These are phyloP conservation scores for Volvox reticuliferus DNA, from an alignment of 139 green algal genomes.

Conservation along the genomic window DNA sequence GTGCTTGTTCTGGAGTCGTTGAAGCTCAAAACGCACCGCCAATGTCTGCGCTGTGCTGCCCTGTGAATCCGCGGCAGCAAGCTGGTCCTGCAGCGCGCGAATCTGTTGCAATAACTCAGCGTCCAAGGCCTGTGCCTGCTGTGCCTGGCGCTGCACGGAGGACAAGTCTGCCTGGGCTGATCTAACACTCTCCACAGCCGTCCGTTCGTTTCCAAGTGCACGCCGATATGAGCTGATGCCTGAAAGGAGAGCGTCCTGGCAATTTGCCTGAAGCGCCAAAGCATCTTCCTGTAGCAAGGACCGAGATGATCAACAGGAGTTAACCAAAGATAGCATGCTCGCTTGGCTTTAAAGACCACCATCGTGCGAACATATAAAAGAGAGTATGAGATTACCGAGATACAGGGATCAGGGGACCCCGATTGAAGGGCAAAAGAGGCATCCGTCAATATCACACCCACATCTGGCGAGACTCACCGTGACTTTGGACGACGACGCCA, in stretches of 20 bases:
- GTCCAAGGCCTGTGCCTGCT: neutral
- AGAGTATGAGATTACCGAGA: too few relatives aligned
- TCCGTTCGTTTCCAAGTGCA: neutral
- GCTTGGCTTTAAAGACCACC: too few relatives aligned
- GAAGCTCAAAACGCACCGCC: slow-evolving; percentile 17
- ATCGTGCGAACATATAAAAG: too few relatives aligned
- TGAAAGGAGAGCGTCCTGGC: neutral
- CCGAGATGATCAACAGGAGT: too few relatives aligned
- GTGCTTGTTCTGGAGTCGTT: slow-evolving; percentile 33
- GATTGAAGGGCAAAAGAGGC: too few relatives aligned
- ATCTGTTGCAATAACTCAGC: slow-evolving; percentile 8
- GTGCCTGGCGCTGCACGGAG: neutral
- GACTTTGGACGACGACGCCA: neutral
- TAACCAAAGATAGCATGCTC: too few relatives aligned
- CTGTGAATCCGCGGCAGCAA: neutral
- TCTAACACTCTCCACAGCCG: neutral
- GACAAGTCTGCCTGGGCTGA: neutral
- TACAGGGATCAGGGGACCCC: too few relatives aligned
- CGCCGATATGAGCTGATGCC: neutral
- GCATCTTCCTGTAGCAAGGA: neutral
- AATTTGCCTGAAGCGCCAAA: neutral
- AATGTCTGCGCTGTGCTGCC: slow-evolving; percentile 17
- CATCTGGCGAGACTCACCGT: neutral
- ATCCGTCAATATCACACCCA: too few relatives aligned
- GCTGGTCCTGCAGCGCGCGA: neutral